Base-by-base conservation (phyloP, 164 flowering plant genomes). In the Umbellularia californica region DNA sequence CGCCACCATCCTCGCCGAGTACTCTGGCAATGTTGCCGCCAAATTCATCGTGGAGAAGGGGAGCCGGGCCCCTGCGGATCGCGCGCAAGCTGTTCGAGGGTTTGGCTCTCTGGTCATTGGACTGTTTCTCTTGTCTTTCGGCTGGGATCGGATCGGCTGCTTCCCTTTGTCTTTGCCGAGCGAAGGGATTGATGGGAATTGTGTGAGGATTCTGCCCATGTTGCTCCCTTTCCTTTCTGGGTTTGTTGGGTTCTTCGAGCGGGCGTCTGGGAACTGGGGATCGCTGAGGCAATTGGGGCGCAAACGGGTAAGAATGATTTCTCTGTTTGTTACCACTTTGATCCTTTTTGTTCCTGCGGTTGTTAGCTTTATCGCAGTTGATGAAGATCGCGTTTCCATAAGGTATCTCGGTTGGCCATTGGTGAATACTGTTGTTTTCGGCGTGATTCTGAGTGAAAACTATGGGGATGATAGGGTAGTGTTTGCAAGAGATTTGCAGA, bases 401-500 rank as follows among this genome's bases (percentile, higher is more conserved):
- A 83, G 79, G 28, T 85, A 63, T 70, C 76, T 93, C 3, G 88
- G 88, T 41, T 95, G 99, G 99, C 95, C 96, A 17, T 69, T 93
- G 81, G 90, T 83, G 5, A 90, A 92, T 74, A 92, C 94, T 63
- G 98, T 93, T n/a, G 83, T 95, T 60, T 95, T 95, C 72, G 98
- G 97, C 1, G 97, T 95, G 75, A 85, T 95, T 50, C 76, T 93
- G 87, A 90, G 84, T 79, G 98, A 93, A 72, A 90, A 83, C 78
- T 88, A 41, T 62, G 80, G 88, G 77, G 93, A 90, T 68, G 94
- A 93, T 73, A 90, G 85, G 82, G 33, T 77, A 11, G 78, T 64
- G 41, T 79, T 74, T 73, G 81, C 89, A 0, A 86, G 83, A 51
- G 92, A 90, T 82, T 86, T 82, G 47, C 84, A 78, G 76, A 90